Evolutionary conservation across 768 basidiomycete genomes (phyloP).

Genomic region (Leucocoprinus birnbaumii): DNA sequence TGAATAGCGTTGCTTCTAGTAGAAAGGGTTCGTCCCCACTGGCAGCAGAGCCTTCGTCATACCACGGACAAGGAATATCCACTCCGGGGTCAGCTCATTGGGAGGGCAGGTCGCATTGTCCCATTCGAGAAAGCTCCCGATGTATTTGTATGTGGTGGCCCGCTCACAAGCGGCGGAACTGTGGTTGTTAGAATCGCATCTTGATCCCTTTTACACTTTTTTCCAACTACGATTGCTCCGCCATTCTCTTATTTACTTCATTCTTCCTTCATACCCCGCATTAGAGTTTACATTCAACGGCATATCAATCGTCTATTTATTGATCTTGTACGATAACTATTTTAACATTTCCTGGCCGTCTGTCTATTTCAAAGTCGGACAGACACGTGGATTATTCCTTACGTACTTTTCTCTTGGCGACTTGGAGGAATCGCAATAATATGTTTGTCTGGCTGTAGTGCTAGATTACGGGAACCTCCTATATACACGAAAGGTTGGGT

Average conservation of each 20-base stretch:
- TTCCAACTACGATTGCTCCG: not conserved
- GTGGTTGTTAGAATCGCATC: conserved; percentile 42
- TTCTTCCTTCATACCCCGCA: not conserved
- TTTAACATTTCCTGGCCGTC: not conserved
- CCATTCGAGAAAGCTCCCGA: conserved; percentile 55
- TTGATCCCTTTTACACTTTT: conserved; percentile 12
- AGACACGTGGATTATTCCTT: not conserved
- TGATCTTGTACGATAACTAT: conserved; percentile 1
- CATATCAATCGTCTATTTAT: conserved; percentile 2
- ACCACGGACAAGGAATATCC: not conserved
- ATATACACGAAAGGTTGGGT: too few species aligned
- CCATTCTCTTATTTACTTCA: conserved; percentile 8
- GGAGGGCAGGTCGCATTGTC: conserved; percentile 31
- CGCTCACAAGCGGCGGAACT: conserved; percentile 38
- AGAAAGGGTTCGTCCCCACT: not conserved
- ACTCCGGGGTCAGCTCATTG: conserved; percentile 11
- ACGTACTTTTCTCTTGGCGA: too few species aligned
- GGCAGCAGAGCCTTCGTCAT: not conserved
- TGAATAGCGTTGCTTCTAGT: not conserved
- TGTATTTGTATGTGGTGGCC: conserved; percentile 41
- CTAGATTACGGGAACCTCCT: too few species aligned
- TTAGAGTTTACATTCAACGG: conserved; percentile 1
- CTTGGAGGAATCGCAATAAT: too few species aligned
- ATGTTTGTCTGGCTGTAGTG: too few species aligned
- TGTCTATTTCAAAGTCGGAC: not conserved